Evolutionary conservation across 208 protist genomes (phyloP).

Genomic region (Leishmania tarentolae): DNA sequence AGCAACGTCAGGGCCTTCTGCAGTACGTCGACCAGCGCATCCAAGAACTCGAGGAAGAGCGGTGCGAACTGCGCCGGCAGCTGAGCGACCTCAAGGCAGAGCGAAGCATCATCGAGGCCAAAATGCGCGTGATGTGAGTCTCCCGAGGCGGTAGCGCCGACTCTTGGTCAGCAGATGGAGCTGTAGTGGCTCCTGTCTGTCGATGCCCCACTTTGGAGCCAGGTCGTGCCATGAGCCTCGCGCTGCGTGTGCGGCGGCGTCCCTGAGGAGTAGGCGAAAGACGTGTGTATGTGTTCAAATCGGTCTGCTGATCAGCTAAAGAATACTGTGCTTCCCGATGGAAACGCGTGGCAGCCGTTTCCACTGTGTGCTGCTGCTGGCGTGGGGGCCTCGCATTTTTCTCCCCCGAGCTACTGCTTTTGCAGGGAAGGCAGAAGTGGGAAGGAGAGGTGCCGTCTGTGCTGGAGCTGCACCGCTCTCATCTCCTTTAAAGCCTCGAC

Average conservation of each 20-base stretch:
- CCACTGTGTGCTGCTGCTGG: neutral
- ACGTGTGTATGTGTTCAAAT: neutral
- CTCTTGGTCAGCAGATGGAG: neutral
- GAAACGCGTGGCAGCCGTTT: neutral
- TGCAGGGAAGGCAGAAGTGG: neutral
- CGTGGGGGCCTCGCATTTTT: too few species aligned
- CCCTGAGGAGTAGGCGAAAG: neutral
- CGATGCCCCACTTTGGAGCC: neutral
- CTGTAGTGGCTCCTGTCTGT: neutral
- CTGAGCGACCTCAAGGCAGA: slow-evolving; percentile 41
- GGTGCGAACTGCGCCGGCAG: slow-evolving; percentile 42
- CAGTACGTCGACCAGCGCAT: slow-evolving; percentile 38
- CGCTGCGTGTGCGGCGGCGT: neutral
- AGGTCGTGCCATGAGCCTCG: neutral
- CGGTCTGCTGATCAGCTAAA: neutral
- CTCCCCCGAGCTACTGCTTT: too few species aligned
- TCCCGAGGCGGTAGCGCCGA: neutral
- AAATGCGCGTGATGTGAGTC: slow-evolving; percentile 1
- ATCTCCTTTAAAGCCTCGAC: neutral
- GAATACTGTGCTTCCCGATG: neutral
- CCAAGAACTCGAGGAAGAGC: slow-evolving; percentile 57
- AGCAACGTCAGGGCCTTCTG: slow-evolving; percentile 17
- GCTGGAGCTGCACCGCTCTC: neutral
- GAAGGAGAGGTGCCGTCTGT: neutral
- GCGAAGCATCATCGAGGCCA: slow-evolving; percentile 20